These are phyloP conservation scores for Phytophthora hybrid DNA, from an alignment of 352 stramenopile genomes.

Conservation along the genomic window DNA sequence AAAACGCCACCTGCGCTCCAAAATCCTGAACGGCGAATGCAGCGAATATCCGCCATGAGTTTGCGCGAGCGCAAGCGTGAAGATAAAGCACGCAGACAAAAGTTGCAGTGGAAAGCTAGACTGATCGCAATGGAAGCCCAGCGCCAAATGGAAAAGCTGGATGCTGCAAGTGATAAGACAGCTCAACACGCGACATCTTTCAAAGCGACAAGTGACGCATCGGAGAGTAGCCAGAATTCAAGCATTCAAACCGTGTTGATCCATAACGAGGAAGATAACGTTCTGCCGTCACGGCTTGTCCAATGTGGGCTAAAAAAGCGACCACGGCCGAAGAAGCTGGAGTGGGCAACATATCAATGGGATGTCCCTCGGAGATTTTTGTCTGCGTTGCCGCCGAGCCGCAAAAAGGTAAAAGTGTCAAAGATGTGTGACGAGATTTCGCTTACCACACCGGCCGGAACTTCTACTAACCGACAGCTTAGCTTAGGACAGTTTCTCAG, in stretches of 20 bases:
- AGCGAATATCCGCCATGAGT: conserved; percentile 32
- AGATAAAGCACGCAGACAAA: conserved; percentile 32
- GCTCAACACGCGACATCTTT: neutral
- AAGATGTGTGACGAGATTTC: conserved; percentile 53
- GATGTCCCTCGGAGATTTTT: conserved; percentile 21
- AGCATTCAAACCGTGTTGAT: conserved; percentile 35
- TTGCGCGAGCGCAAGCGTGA: conserved; percentile 37
- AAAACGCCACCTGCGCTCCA: neutral
- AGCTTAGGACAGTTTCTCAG: conserved; percentile 49
- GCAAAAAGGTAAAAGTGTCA: conserved; percentile 43
- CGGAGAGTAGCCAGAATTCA: neutral
- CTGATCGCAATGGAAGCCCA: conserved; percentile 68
- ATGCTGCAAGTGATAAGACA: conserved; percentile 1
- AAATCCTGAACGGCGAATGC: conserved; percentile 32
- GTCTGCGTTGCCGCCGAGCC: conserved; percentile 18
- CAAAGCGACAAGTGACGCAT: neutral
- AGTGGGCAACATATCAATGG: conserved; percentile 34
- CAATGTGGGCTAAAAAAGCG: conserved; percentile 33
- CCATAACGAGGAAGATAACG: conserved; percentile 30
- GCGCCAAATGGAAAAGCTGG: conserved; percentile 42
- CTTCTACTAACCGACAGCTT: conserved; percentile 36
- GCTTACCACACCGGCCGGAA: conserved; percentile 40
- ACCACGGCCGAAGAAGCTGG: conserved; percentile 32
- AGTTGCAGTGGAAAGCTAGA: conserved; percentile 55
- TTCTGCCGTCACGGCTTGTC: conserved; percentile 54